A percentile compares a stretch with the other conserved stretches of the same genome.
phyloP scores from a whole-genome alignment of 495 filamentous ascomycete species.

The Gamarada debralockiae region DNA sequence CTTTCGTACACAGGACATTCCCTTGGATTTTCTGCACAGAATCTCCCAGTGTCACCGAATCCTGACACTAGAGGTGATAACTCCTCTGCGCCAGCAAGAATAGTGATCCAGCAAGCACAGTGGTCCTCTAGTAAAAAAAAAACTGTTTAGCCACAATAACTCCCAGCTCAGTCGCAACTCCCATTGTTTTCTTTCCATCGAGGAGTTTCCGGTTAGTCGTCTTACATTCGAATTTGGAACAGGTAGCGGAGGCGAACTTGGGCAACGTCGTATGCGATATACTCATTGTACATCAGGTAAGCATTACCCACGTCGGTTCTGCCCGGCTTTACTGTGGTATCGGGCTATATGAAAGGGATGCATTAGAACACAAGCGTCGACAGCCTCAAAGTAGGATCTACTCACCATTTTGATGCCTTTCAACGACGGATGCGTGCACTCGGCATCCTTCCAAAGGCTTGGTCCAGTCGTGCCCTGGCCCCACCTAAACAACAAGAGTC shows the following conservation, averaged over 20 bases:
- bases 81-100: no score
- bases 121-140: no score
- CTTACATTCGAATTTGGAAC: constrained; percentile 56
- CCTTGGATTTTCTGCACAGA: no score
- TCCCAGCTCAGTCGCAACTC: no score
- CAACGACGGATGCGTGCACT: constrained; percentile 54
- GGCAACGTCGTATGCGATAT: constrained; percentile 73
- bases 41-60: no score
- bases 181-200: no score
- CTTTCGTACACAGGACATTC: no score
- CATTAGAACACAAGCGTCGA: not conserved
- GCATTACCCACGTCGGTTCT: constrained; percentile 31
- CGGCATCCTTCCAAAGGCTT: constrained; percentile 71
- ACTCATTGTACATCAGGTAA: constrained; percentile 60
- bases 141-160: no score
- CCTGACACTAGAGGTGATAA: no score
- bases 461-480: constrained; percentile 62
- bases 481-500: constrained; percentile 16
- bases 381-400: not conserved
- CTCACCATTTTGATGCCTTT: constrained; percentile 61
- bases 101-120: no score
- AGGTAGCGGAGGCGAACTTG: constrained; percentile 79
- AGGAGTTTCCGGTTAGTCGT: not conserved
- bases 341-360: constrained; percentile 33
- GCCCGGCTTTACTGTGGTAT: constrained; percentile 35